Evolutionary conservation across 192 early-diverging fungal genomes (phyloP), one percentile per base, ranked within the genome.

Genomic region (Coemansia umbellata): DNA sequence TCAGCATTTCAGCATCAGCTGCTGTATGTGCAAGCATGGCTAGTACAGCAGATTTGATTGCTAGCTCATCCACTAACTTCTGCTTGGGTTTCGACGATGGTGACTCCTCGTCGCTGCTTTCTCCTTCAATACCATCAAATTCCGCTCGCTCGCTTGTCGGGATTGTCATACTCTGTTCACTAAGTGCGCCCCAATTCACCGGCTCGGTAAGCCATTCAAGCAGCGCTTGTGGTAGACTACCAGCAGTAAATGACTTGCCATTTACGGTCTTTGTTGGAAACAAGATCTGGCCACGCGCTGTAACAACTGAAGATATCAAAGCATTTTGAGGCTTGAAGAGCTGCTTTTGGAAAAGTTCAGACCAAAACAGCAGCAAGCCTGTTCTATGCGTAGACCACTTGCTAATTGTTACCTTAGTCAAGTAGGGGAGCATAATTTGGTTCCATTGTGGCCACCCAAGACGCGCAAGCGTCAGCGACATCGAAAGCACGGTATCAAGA

Each of bases 401-500:
- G 13, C 28, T 37, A 21, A 51, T 50, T 14, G 67, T 69, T 21
- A 61, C 30, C 5, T 53, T 61, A 23, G 88, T 66, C 35, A 91
- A 66, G 49, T 86, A 78, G 11, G 91, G 89, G 18, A 91, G 64
- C 48, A 90, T 66, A 36, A 92, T 81, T 55, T 86, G 84, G 17
- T 82, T 82, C 58, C 82, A 90, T 47, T 91, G 83, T 26, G 69
- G 54, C 84, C 90, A 91, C 31, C 80, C 74, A n/a, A 86, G 33
- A n/a, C 81, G 74, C 24, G 83, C 83, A 24, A 94, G 76, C 27
- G 80, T 74, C 37, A 88, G 71, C 23, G 81, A 82, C 69, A 94
- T 90, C 10, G 80, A 68, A 39, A 89, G 74, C 10, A 90, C 79
- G 26, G 28, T 51, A 15, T 55, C n/a, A 14, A 66, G 23, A 4